These are phyloP conservation scores for Pseudocercospora fijiensis DNA, from an alignment of 2,329 filamentous ascomycete species.

Conservation along the genomic window DNA sequence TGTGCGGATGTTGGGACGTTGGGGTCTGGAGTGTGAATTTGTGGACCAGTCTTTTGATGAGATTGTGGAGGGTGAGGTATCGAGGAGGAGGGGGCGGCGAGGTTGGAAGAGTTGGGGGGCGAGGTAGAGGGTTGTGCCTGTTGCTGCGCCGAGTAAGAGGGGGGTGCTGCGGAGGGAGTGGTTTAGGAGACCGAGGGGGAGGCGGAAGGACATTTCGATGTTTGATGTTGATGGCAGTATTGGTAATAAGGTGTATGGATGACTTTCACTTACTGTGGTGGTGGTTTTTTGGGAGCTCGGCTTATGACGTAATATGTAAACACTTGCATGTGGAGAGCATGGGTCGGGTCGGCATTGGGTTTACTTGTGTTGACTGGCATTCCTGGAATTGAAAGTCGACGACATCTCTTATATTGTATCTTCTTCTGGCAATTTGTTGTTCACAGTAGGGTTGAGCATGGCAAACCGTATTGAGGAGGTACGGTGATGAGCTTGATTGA, in stretches of 20 bases:
- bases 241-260: background rate
- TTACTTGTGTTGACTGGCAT: background rate
- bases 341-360: background rate
- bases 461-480: too few relatives aligned
- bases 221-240: background rate
- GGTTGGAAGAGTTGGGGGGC: constrained; percentile 32
- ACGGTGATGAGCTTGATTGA: too few relatives aligned
- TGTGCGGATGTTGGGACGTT: constrained; percentile 43
- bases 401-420: background rate
- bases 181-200: constrained; percentile 43
- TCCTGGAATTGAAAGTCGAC: background rate
- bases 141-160: constrained; percentile 31
- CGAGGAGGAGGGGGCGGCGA: constrained; percentile 40
- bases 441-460: too few relatives aligned
- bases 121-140: constrained; percentile 30
- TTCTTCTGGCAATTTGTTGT: too few relatives aligned
- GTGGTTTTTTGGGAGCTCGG: background rate
- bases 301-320: background rate
- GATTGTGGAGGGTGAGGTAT: constrained; percentile 32
- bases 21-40: constrained; percentile 36
- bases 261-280: background rate
- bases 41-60: constrained; percentile 43
- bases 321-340: background rate
- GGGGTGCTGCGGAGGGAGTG: constrained; percentile 39
- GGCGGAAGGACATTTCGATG: constrained; percentile 17